Base-by-base conservation (phyloP, 805 yeast species). In the Osmozyma mogii region DNA sequence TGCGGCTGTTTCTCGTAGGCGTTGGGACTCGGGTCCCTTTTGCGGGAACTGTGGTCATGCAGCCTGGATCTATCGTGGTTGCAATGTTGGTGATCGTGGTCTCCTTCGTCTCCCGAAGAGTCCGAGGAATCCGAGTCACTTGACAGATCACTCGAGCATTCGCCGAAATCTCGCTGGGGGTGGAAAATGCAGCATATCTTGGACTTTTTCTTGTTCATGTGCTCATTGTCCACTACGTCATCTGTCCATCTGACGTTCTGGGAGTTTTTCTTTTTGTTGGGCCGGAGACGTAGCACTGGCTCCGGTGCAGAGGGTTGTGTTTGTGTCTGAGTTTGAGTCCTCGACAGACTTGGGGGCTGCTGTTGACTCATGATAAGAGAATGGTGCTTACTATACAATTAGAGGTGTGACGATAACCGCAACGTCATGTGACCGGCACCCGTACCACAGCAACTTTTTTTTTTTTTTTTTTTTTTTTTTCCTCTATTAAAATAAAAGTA, bases 1-100 rank as follows among this genome's bases (percentile, higher is more conserved):
- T 64, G 71, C 1, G 96, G 96, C 52, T 85, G 95, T 21, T 73
- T 58, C 51, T 88, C 97, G 47, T 89, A 89, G 0, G 96, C 95
- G 55, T 89, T 84, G 13, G 83, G 94, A 38, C 65, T 61, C n/a
- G 35, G 17, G n/a, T 24, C 9, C 25, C 25, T 25, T 14, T 18
- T n/a, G 19, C 5, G 36, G 19, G 27, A 17, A 18, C 28, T 22
- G 21, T 41, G 43, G 7, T 33, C 44, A 50, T 36, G 50, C 54
- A 41, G 40, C 45, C 33, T 46, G 45, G 27, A 38, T 37, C 26
- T 40, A 24, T 34, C 31, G 20, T 28, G 32, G 14, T 37, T 25
- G 22, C 28, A 31, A 17, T 33, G 22, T 19, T 43, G 32, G 1
- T 29, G 37, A 11, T 37, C 50, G 4, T 34, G 27, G 12, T 40